Base-by-base conservation (phyloP, 306 rosid species). In the Glycine latifolia region DNA sequence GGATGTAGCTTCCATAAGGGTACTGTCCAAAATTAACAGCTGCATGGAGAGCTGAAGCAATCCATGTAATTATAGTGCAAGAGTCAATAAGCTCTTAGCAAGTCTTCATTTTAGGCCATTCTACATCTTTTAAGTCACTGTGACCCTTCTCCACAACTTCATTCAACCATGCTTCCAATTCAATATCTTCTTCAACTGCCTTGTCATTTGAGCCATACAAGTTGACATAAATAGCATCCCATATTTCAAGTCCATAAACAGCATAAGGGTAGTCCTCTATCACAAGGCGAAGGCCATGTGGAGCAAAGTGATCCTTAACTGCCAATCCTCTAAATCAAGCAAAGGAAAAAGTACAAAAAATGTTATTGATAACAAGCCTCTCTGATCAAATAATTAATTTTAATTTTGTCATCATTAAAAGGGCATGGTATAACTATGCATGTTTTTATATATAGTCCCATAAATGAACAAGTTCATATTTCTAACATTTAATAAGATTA, bases 111-210 rank as follows among this genome's bases (percentile, higher is more conserved):
- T 88, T 88, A 6, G 90, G 90, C 91, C 95, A 91, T 93, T 90
- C 81, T 69, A 85, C 79, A 5, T 89, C 79, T 62, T 81, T 92
- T 46, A 82, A 65, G 87, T 88, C 97, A 9, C 79, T 91, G 9
- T 92, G 97, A 12, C 93, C 93, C 15, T 69, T 83, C 75, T 83
- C 88, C 3, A 81, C 81, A 0, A 81, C 85, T 39, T 91, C 97
- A 60, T 89, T 89, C 97, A 95, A 91, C 92, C 91, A 92, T 5
- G 87, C 71, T 71, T 90, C 94, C 8, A 90, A 80, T 20, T 89
- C 97, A 8, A 73, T 3, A 76, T 92, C 95, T 11, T 87, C 65
- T 50, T 71, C 77, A 3, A 89, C 76, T 2, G 73, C 68, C 1
- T 65, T 81, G 14, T 92, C 87, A 0, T 82, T 48, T 35, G 80